These are phyloP conservation scores for Mortierella hygrophila DNA, from an alignment of 192 early-diverging fungal species.

Conservation along the genomic window DNA sequence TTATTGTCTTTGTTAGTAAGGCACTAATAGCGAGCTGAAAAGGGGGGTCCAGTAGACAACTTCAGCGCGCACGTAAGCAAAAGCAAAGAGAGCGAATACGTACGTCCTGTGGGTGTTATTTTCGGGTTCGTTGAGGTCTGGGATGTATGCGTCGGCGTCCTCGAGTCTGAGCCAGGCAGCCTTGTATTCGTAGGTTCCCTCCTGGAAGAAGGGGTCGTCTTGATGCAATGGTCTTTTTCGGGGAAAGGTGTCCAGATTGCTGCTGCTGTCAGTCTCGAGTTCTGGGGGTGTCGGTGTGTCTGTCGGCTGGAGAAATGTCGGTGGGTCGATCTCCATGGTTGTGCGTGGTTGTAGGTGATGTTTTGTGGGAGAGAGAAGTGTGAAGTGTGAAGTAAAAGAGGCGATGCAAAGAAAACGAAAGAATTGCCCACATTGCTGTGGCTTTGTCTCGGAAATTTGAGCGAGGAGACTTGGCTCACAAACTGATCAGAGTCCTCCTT, in stretches of 20 bases:
- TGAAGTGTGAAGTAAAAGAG: not conserved
- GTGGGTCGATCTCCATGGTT: slow-evolving; percentile 20
- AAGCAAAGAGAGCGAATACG: too few relatives aligned
- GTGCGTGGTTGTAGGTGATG: not conserved
- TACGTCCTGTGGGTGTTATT: not conserved
- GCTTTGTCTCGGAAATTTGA: slow-evolving; percentile 4
- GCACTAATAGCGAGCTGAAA: not conserved
- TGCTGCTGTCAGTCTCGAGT: not conserved
- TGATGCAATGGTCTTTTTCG: slow-evolving; percentile 32
- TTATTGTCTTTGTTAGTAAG: not conserved
- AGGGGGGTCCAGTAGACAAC: not conserved
- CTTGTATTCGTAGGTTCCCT: slow-evolving; percentile 48
- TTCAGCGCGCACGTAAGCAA: not conserved
- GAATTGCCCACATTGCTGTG: not conserved
- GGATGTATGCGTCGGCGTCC: slow-evolving; percentile 30
- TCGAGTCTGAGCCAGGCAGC: slow-evolving; percentile 46
- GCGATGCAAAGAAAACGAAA: not conserved
- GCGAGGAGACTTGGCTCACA: not conserved
- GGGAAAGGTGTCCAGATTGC: not conserved
- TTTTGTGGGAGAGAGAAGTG: not conserved
- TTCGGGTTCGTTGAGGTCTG: slow-evolving; percentile 6
- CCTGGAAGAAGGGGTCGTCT: slow-evolving; percentile 53
- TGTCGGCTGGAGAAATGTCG: not conserved
- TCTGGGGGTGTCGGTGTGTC: not conserved
- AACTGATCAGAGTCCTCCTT: not conserved